Percentiles rank a stretch among this genome's conserved stretches.
Conservation (phyloP, 2,329 filamentous ascomycete species). For the Neophaeococcomyces aloes region DNA sequence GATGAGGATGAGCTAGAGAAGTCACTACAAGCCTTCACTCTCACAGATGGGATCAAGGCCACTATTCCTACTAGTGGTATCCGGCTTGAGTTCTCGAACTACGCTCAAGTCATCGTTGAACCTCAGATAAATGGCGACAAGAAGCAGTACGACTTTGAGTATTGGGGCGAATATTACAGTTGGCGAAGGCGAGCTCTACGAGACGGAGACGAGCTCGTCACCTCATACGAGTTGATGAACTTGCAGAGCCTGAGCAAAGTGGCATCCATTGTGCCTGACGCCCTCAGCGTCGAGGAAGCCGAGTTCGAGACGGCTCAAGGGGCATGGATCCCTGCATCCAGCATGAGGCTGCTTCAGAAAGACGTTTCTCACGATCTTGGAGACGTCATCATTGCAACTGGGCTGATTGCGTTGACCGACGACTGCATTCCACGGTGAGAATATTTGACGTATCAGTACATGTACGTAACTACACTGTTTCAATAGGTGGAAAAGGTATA, state of each 20-base stretch:
- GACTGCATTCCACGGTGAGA: constrained; percentile 67
- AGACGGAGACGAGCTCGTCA: constrained; percentile 51
- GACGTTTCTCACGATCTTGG: constrained; percentile 43
- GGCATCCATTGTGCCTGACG: constrained; percentile 77
- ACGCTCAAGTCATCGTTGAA: constrained; percentile 77
- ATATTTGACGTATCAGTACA: not conserved
- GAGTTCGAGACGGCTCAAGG: constrained; percentile 64
- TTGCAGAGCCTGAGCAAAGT: constrained; percentile 54
- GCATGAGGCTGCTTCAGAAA: constrained; percentile 78
- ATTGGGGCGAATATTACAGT: constrained; percentile 77
- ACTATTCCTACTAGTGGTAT: constrained; percentile 58
- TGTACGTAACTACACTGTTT: constrained; percentile 1
- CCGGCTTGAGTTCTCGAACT: constrained; percentile 93
- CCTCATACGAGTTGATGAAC: constrained; percentile 71
- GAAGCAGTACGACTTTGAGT: constrained; percentile 83
- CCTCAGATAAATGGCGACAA: constrained; percentile 49
- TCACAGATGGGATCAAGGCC: constrained; percentile 17
- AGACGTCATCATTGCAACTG: constrained; percentile 82
- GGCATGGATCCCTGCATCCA: constrained; percentile 82
- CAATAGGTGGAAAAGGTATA: not conserved
- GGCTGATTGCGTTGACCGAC: constrained; percentile 76
- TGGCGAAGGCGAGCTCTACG: constrained; percentile 69
- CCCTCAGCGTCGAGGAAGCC: constrained; percentile 59
- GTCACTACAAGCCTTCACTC: constrained; percentile 13
- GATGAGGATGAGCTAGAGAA: constrained; percentile 29